These are phyloP conservation scores for Lophium mytilinum DNA, from an alignment of 495 filamentous ascomycete genomes.

Conservation along the genomic window DNA sequence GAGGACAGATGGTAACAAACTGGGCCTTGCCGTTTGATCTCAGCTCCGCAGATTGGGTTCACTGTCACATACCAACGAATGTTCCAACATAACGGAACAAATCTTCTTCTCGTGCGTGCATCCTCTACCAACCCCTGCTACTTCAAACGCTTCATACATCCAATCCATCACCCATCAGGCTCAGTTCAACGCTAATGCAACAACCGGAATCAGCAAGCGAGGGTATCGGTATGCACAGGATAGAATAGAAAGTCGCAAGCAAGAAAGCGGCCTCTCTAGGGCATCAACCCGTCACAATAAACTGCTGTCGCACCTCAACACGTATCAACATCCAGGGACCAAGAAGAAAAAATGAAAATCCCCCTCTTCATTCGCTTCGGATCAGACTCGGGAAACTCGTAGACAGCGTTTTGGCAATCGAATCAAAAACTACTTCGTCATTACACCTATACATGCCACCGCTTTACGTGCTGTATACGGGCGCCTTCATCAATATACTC, in stretches of 20 bases:
- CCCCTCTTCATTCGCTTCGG: not conserved
- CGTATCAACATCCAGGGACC: not conserved
- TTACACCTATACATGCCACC: not conserved
- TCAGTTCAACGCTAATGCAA: not conserved
- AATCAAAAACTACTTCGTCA: not conserved
- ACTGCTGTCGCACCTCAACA: not conserved
- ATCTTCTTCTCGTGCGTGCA: too few species aligned
- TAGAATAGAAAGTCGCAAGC: not conserved
- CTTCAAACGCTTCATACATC: too few species aligned
- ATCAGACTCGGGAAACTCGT: not conserved
- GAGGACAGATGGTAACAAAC: too few species aligned
- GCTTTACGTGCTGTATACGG: conserved; percentile 51
- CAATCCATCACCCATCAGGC: too few species aligned
- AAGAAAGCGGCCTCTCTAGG: not conserved
- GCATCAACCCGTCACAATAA: not conserved
- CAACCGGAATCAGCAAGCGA: not conserved
- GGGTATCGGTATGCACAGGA: conserved; percentile 2
- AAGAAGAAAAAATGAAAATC: not conserved
- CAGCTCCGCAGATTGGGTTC: too few species aligned
- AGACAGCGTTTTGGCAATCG: not conserved
- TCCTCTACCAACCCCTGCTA: too few species aligned
- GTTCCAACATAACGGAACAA: too few species aligned
- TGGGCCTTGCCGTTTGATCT: too few species aligned
- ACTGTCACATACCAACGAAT: too few species aligned
- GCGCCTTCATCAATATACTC: conserved; percentile 79